Conservation (phyloP, 805 yeast genomes). For the Ogataea trehaloabstinens region DNA sequence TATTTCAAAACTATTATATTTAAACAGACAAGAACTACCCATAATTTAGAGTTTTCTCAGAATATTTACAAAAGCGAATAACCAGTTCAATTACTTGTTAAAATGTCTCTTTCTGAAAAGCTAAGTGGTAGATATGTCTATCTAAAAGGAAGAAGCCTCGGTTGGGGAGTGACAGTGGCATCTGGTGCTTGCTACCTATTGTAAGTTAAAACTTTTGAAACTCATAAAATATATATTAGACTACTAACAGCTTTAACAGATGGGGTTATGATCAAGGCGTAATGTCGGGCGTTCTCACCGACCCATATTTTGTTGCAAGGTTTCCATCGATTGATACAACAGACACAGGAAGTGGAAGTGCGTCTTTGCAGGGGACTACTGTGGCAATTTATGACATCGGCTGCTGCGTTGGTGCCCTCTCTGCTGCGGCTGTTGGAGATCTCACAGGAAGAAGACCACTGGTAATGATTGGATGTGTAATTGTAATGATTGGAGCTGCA, state of each 20-base stretch:
- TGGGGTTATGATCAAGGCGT: conserved; percentile 68
- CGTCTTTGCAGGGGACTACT: conserved; percentile 41
- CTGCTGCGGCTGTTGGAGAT: conserved; percentile 43
- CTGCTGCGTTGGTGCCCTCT: conserved; percentile 41
- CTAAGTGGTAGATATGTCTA: too few species aligned
- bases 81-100: too few species aligned
- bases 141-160: too few species aligned
- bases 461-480: conserved; percentile 47
- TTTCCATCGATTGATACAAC: conserved; percentile 37
- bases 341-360: conserved; percentile 2
- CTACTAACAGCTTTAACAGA: too few species aligned
- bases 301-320: conserved; percentile 57
- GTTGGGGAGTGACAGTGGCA: conserved; percentile 1
- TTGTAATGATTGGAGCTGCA: conserved; percentile 63
- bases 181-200: neutral
- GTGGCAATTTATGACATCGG: conserved; percentile 46
- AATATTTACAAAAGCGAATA: too few species aligned
- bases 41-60: too few species aligned
- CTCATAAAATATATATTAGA: too few species aligned
- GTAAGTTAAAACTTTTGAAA: neutral
- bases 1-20: too few species aligned
- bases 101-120: too few species aligned
- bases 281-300: conserved; percentile 53
- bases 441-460: conserved; percentile 52
- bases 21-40: too few species aligned